phyloP scores from a whole-genome alignment of 2,329 filamentous ascomycete genomes.

The Nannizziopsis barbatae region DNA sequence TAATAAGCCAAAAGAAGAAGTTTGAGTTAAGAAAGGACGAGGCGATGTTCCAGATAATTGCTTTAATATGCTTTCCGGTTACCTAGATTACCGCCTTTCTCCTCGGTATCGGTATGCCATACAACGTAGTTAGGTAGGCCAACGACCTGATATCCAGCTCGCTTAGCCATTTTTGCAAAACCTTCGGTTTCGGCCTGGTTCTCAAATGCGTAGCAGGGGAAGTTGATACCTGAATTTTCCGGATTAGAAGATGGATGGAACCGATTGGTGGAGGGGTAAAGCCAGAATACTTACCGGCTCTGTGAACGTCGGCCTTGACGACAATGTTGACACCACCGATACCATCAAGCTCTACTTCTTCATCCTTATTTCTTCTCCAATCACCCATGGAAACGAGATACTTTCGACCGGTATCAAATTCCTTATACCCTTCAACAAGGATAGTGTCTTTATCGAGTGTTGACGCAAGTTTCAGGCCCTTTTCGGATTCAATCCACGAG shows the following conservation, averaged over 20 bases:
- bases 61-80: constrained; percentile 25
- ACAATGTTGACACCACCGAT: constrained; percentile 96
- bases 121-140: constrained; percentile 96
- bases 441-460: constrained; percentile 68
- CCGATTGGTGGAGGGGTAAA: not conserved
- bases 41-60: not conserved
- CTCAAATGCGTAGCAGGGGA: constrained; percentile 91
- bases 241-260: constrained; percentile 18
- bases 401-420: constrained; percentile 79
- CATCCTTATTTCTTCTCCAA: constrained; percentile 82
- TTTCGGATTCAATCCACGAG: constrained; percentile 91
- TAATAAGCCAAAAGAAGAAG: not conserved
- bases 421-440: constrained; percentile 87
- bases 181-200: constrained; percentile 98
- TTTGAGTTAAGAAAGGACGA: not conserved
- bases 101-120: constrained; percentile 95
- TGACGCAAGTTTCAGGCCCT: constrained; percentile 62
- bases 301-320: constrained; percentile 94
- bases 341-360: constrained; percentile 84
- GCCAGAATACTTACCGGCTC: constrained; percentile 55
- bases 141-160: constrained; percentile 82
- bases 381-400: constrained; percentile 90
- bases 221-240: constrained; percentile 67
- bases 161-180: constrained; percentile 97
- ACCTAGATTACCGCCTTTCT: constrained; percentile 69